phyloP scores from a whole-genome alignment of 768 basidiomycete genomes.

The Mycena galopus region DNA sequence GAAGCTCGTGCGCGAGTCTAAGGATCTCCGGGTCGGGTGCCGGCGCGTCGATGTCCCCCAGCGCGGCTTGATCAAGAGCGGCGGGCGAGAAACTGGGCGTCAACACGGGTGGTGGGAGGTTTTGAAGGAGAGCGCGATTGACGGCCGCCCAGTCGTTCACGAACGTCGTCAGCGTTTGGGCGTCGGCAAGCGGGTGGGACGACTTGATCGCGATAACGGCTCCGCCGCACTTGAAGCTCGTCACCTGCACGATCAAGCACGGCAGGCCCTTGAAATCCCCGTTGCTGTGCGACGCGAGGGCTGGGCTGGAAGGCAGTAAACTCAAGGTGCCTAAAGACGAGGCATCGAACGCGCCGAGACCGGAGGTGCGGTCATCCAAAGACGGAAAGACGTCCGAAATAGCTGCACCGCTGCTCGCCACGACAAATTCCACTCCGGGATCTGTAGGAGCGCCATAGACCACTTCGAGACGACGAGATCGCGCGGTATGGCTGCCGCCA shows the following conservation, averaged over 20 bases:
- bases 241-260: constrained; percentile 50
- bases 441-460: constrained; percentile 41
- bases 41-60: constrained; percentile 47
- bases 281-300: constrained; percentile 41
- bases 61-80: constrained; percentile 44
- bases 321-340: constrained; percentile 22
- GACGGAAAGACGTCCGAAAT: constrained; percentile 24
- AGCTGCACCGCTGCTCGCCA: constrained; percentile 25
- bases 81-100: constrained; percentile 47
- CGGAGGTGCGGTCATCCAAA: constrained; percentile 29
- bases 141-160: constrained; percentile 50
- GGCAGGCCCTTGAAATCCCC: constrained; percentile 42
- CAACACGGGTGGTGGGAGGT: constrained; percentile 30
- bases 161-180: constrained; percentile 50
- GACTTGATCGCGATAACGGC: constrained; percentile 48
- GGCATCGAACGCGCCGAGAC: constrained; percentile 32
- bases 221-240: constrained; percentile 46
- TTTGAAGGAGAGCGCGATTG: constrained; percentile 37
- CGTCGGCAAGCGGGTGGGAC: constrained; percentile 52
- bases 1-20: constrained; percentile 37
- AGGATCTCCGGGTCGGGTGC: constrained; percentile 41
- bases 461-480: constrained; percentile 45
- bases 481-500: constrained; percentile 38
- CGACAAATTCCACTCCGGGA: constrained; percentile 49
- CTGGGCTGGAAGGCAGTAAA: constrained; percentile 38